A percentile compares a stretch with the other conserved stretches of the same genome.
Evolutionary conservation across 768 basidiomycete species (phyloP).

Genomic region (Boletus edulis): DNA sequence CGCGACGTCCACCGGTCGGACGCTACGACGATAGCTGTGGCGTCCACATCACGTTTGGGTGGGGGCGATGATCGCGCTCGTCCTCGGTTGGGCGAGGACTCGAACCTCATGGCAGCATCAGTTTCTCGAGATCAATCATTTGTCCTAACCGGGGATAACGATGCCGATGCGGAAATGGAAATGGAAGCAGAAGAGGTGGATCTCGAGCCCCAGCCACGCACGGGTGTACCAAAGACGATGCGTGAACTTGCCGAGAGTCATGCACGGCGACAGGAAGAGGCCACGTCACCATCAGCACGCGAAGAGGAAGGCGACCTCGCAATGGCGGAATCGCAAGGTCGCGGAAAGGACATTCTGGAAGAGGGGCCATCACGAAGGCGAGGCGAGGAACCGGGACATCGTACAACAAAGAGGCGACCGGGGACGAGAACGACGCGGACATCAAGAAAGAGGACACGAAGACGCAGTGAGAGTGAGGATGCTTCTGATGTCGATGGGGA

Average conservation of each 20-base stretch:
- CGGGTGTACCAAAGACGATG: conserved; percentile 56
- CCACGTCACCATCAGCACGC: conserved; percentile 20
- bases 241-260: conserved; percentile 53
- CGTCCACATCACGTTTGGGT: not conserved
- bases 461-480: conserved; percentile 21
- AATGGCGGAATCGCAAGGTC: not conserved
- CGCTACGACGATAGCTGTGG: conserved; percentile 3
- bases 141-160: conserved; percentile 8
- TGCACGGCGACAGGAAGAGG: conserved; percentile 3
- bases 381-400: conserved; percentile 9
- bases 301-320: conserved; percentile 1
- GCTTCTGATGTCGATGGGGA: conserved; percentile 25
- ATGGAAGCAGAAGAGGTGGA: conserved; percentile 18
- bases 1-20: conserved; percentile 39
- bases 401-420: not conserved
- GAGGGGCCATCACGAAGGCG: not conserved
- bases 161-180: conserved; percentile 1
- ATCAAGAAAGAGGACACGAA: conserved; percentile 26
- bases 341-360: not conserved
- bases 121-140: conserved; percentile 5
- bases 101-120: not conserved
- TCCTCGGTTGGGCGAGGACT: not conserved
- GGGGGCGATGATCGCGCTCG: not conserved
- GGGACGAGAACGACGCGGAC: conserved; percentile 11
- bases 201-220: conserved; percentile 10